A percentile compares a stretch with the other conserved stretches of the same genome.
These are phyloP conservation scores for Carex kokanica DNA, from an alignment of 176 grass and related monocot species.

Conservation along the genomic window DNA sequence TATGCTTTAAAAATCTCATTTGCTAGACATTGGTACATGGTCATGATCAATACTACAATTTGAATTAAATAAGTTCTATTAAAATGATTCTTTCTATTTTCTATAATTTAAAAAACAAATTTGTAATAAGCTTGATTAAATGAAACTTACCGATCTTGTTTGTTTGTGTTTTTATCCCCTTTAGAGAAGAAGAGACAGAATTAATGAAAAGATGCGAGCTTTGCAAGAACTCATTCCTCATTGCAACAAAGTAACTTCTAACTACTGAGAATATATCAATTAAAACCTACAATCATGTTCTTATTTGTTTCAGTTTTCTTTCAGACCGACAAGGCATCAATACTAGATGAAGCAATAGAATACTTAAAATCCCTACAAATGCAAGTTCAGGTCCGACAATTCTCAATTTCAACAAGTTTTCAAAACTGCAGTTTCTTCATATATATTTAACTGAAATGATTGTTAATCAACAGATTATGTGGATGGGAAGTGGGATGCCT, in stretches of 20 bases:
- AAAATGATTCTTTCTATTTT: neutral
- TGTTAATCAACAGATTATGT: conserved; percentile 59
- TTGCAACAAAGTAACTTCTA: conserved; percentile 62
- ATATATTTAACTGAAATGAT: neutral
- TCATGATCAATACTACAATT: neutral
- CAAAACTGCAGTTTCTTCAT: neutral
- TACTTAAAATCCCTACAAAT: conserved; percentile 92
- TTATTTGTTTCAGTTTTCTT: conserved; percentile 21
- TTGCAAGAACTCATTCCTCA: conserved; percentile 92
- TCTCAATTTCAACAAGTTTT: neutral
- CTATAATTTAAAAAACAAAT: neutral
- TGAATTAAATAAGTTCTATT: neutral
- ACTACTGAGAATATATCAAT: neutral
- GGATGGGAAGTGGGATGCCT: conserved; percentile 64
- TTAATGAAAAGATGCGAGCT: conserved; percentile 91
- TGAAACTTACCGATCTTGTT: neutral
- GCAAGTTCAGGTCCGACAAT: conserved; percentile 76
- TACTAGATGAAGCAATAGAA: conserved; percentile 85
- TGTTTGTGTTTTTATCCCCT: neutral
- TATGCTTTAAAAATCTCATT: neutral
- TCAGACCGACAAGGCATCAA: conserved; percentile 88
- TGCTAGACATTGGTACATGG: conserved; percentile 8
- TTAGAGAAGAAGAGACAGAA: conserved; percentile 83
- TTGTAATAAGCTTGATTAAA: neutral
- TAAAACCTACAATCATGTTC: neutral